These are phyloP conservation scores for Colletotrichum sp. DNA, from an alignment of 2,329 filamentous ascomycete genomes.

Conservation along the genomic window DNA sequence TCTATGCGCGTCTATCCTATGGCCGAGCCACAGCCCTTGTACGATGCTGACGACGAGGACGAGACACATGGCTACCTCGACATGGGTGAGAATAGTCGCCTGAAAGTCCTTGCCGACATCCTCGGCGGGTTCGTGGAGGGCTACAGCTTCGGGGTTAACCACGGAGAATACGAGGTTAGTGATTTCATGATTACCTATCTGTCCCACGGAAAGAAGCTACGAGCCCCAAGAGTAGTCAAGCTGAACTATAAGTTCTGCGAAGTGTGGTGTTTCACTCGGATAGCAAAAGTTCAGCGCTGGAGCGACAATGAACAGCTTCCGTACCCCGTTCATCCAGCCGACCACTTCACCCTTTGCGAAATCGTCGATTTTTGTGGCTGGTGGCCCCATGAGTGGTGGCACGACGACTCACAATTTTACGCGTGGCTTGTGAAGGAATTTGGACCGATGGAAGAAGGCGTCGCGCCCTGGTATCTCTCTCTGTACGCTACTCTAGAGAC, in stretches of 20 bases:
- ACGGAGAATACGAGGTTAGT: not conserved
- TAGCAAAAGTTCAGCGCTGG: not conserved
- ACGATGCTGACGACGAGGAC: not conserved
- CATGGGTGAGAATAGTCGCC: not conserved
- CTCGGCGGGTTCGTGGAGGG: not conserved
- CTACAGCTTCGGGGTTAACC: not conserved
- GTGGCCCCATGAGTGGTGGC: not conserved
- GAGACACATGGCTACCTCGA: not conserved
- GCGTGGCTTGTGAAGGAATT: not conserved
- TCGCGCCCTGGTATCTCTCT: not conserved
- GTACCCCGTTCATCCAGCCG: not conserved
- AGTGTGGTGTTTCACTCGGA: not conserved
- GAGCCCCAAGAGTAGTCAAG: not conserved
- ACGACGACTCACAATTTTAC: not conserved
- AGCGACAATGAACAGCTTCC: not conserved
- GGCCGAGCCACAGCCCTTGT: not conserved
- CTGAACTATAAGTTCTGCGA: not conserved
- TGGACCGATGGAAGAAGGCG: not conserved
- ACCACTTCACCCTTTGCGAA: not conserved
- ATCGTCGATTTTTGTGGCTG: not conserved
- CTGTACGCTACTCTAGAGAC: not conserved
- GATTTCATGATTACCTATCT: not conserved
- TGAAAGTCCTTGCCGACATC: not conserved
- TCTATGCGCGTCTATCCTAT: rapidly evolving
- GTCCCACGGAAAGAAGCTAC: not conserved